A percentile compares a stretch with the other conserved stretches of the same genome.
Evolutionary conservation across 306 rosid genomes (phyloP).

Genomic region (Vicia faba): DNA sequence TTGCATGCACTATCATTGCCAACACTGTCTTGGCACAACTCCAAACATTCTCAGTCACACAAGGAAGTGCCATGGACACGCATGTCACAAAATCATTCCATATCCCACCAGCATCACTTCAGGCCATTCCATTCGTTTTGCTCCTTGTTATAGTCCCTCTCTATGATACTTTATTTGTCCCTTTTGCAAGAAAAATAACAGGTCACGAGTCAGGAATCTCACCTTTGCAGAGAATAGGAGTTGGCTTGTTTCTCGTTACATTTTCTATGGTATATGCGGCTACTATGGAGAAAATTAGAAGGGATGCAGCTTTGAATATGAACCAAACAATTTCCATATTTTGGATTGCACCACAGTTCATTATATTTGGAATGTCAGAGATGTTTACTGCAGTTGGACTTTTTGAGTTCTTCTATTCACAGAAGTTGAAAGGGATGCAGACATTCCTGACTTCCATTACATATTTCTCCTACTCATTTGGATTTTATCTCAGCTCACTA

Average conservation of each 20-base stretch:
- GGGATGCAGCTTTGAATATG: conserved; percentile 55
- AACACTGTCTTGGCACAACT: conserved; percentile 96
- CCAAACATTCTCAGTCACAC: conserved; percentile 98
- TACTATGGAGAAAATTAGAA: conserved; percentile 71
- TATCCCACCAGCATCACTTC: conserved; percentile 94
- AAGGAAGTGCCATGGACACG: conserved; percentile 87
- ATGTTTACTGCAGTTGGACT: conserved; percentile 89
- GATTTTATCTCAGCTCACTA: conserved; percentile 77
- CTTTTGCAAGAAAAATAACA: conserved; percentile 71
- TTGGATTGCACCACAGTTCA: conserved; percentile 97
- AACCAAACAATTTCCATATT: conserved; percentile 68
- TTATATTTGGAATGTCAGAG: conserved; percentile 90
- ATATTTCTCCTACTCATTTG: conserved; percentile 89
- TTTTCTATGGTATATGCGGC: conserved; percentile 96
- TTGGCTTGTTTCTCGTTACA: conserved; percentile 80
- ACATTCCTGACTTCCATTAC: conserved; percentile 83
- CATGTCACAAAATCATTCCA: conserved; percentile 61
- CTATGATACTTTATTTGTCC: conserved; percentile 80
- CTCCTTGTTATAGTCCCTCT: conserved; percentile 80
- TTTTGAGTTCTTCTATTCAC: conserved; percentile 85
- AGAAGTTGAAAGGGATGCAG: conserved; percentile 79
- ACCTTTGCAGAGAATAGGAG: conserved; percentile 75
- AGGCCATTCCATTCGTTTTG: conserved; percentile 82
- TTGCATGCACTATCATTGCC: conserved; percentile 94
- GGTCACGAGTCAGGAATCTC: conserved; percentile 84